phyloP scores from a whole-genome alignment of 495 filamentous ascomycete genomes.

The Neurospora terricola region DNA sequence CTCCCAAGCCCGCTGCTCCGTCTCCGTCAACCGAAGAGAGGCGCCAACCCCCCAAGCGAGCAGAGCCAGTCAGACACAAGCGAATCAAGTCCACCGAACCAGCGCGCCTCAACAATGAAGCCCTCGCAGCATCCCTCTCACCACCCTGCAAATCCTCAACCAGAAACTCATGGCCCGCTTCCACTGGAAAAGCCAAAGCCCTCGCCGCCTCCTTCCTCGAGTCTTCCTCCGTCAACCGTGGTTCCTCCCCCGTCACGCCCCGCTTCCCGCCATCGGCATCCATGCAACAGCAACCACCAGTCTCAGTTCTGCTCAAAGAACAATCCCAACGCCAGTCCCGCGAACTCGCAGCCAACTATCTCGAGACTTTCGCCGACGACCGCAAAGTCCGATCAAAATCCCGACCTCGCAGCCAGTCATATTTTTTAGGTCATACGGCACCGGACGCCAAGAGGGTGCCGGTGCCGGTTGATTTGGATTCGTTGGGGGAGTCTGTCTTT shows the following conservation, averaged over 20 bases:
- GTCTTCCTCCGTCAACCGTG: neutral
- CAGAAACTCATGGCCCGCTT: neutral
- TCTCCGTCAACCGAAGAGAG: neutral
- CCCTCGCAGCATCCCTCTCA: neutral
- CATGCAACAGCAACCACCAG: neutral
- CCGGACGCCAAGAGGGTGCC: neutral
- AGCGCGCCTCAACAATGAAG: neutral
- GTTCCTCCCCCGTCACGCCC: neutral
- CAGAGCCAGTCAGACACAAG: neutral
- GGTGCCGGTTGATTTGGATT: neutral
- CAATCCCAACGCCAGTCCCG: neutral
- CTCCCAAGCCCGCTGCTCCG: neutral
- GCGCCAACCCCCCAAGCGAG: neutral
- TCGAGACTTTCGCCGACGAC: neutral
- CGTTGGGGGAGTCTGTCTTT: neutral
- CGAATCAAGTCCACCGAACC: conserved; percentile 2
- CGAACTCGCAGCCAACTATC: neutral
- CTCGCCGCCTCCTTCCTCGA: neutral
- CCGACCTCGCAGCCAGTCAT: neutral
- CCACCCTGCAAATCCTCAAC: neutral
- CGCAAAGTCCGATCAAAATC: neutral
- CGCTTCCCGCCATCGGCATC: neutral
- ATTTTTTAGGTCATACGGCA: neutral
- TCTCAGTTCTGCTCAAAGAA: neutral
- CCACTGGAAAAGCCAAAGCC: neutral